Evolutionary conservation across 129 eudicot genomes (phyloP).

Genomic region (Escallonia rubra): DNA sequence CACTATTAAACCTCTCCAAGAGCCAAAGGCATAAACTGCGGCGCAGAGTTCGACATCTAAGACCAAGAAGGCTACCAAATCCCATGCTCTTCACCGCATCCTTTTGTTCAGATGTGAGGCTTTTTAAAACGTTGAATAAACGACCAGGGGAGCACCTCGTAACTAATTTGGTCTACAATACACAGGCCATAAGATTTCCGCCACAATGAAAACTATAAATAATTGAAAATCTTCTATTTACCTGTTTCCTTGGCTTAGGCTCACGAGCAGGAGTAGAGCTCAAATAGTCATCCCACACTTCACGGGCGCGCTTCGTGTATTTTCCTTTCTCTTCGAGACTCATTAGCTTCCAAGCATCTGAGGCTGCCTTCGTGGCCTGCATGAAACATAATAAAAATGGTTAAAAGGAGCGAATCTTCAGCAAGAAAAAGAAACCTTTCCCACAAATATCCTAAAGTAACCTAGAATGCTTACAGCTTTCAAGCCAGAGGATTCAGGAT

Average conservation of each 20-base stretch:
- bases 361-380: slow-evolving; percentile 81
- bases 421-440: neutral
- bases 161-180: slow-evolving; percentile 62
- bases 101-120: slow-evolving; percentile 57
- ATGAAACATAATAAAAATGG: neutral
- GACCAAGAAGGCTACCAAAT: slow-evolving; percentile 74
- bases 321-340: slow-evolving; percentile 68
- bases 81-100: slow-evolving; percentile 80
- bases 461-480: slow-evolving; percentile 48
- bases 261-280: slow-evolving; percentile 64
- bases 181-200: neutral
- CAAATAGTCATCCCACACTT: slow-evolving; percentile 82
- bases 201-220: neutral
- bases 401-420: neutral
- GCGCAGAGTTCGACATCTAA: slow-evolving; percentile 68
- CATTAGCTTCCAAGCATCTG: slow-evolving; percentile 85
- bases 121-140: slow-evolving; percentile 59
- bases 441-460: neutral
- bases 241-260: slow-evolving; percentile 78
- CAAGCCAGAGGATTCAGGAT: slow-evolving; percentile 82
- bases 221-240: neutral
- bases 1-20: slow-evolving; percentile 68
- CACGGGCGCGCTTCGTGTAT: slow-evolving; percentile 81
- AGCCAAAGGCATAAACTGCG: slow-evolving; percentile 77
- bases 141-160: slow-evolving; percentile 91